A percentile compares a stretch with the other conserved stretches of the same genome.
Evolutionary conservation across 495 filamentous ascomycete species (phyloP).

Genomic region (Penicillium desertorum): DNA sequence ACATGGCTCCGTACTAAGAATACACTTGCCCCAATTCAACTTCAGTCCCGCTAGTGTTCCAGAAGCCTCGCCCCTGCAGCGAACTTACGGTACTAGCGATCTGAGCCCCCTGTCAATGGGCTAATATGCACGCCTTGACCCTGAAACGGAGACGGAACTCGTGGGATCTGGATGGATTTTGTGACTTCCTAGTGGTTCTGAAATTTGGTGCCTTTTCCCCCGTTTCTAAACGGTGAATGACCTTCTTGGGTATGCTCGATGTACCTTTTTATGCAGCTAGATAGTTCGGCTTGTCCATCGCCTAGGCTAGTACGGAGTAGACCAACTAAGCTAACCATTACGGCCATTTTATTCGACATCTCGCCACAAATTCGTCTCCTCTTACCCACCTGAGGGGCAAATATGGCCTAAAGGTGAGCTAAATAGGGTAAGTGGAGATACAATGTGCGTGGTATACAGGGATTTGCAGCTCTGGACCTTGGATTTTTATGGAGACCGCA

Average conservation of each 20-base stretch:
- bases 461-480: constrained; percentile 1
- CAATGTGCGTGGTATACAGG: neutral
- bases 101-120: constrained; percentile 6
- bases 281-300: neutral
- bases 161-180: neutral
- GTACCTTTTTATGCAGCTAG: neutral
- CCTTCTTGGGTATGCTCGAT: neutral
- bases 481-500: constrained; percentile 2
- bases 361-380: constrained; percentile 16
- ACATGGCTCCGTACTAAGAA: neutral
- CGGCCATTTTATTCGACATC: constrained; percentile 10
- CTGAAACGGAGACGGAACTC: neutral
- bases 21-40: neutral
- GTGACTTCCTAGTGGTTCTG: neutral
- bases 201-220: neutral
- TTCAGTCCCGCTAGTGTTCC: constrained; percentile 17
- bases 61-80: constrained; percentile 25
- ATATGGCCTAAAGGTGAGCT: constrained; percentile 7
- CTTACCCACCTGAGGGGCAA: constrained; percentile 14
- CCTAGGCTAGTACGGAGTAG: constrained; percentile 2
- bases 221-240: neutral
- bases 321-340: constrained; percentile 15
- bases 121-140: neutral
- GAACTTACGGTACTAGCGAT: neutral
- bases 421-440: constrained; percentile 4